phyloP scores from a whole-genome alignment of 495 filamentous ascomycete species.

The Neurospora hispaniola region DNA sequence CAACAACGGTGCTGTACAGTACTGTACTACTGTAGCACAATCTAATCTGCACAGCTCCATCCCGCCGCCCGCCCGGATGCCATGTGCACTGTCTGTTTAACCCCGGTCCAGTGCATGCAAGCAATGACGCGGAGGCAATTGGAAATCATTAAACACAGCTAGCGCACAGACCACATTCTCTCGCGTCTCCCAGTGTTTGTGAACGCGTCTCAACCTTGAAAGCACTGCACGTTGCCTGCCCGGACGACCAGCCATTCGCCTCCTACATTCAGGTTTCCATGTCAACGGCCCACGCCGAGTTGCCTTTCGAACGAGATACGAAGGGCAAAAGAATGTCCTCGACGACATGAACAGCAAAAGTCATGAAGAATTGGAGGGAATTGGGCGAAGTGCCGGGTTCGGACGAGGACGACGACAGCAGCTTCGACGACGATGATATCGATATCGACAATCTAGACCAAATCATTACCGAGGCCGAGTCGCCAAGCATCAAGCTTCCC shows the following conservation, averaged over 20 bases:
- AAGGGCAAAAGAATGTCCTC: conserved; percentile 11
- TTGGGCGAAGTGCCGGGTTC: conserved; percentile 48
- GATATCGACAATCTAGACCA: conserved; percentile 9
- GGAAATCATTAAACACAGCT: not conserved
- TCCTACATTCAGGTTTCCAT: not conserved
- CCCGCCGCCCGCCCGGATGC: not conserved
- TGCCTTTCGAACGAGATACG: conserved; percentile 3
- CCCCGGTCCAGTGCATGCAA: not conserved
- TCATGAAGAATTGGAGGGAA: conserved; percentile 48
- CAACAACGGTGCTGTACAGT: not conserved
- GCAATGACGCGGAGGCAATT: not conserved
- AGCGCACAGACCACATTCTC: not conserved
- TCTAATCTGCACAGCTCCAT: not conserved
- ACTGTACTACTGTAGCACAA: no score
- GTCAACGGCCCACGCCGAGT: not conserved
- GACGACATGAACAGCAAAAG: conserved; percentile 17
- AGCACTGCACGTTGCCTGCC: not conserved
- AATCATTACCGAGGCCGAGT: not conserved
- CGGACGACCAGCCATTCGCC: not conserved
- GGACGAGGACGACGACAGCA: conserved; percentile 41
- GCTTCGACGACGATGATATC: conserved; percentile 30
- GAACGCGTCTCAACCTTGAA: not conserved
- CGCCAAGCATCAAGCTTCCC: not conserved
- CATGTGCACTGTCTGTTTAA: not conserved
- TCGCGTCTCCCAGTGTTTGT: not conserved